phyloP scores from a whole-genome alignment of 257 asterid species.

The Ocimum tenuiflorum region DNA sequence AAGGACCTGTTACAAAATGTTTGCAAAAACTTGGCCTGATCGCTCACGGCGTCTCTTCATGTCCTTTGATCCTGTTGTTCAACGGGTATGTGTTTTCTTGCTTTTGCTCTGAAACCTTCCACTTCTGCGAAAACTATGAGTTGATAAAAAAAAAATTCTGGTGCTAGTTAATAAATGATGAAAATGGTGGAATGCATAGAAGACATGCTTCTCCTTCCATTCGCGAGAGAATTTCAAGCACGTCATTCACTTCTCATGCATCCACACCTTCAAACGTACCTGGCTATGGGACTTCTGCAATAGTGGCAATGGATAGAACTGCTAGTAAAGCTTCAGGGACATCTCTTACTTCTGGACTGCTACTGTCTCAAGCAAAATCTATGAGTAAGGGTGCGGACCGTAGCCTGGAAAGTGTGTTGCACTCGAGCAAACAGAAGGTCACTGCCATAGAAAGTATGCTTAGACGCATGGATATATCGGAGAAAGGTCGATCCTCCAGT shows the following conservation, averaged over 20 bases:
- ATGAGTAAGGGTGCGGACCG: constrained; percentile 65
- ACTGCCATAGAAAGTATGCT: constrained; percentile 98
- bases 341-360: constrained; percentile 65
- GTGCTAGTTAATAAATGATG: constrained; percentile 76
- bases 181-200: constrained; percentile 93
- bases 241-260: constrained; percentile 53
- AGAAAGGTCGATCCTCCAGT: constrained; percentile 80
- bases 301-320: constrained; percentile 94
- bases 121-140: constrained; percentile 16
- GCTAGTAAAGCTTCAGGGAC: constrained; percentile 59
- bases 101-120: background rate
- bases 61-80: constrained; percentile 88
- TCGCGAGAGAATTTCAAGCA: constrained; percentile 73
- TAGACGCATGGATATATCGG: constrained; percentile 75
- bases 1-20: constrained; percentile 89
- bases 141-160: constrained; percentile 18
- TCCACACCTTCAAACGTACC: constrained; percentile 60
- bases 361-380: constrained; percentile 67
- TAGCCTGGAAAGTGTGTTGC: constrained; percentile 90
- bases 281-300: constrained; percentile 97
- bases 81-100: constrained; percentile 54
- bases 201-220: constrained; percentile 95
- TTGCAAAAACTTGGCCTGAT: constrained; percentile 97
- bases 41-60: constrained; percentile 86
- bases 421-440: constrained; percentile 95